Evolutionary conservation across 495 filamentous ascomycete genomes (phyloP).

Genomic region (Penicillium cinerascens): DNA sequence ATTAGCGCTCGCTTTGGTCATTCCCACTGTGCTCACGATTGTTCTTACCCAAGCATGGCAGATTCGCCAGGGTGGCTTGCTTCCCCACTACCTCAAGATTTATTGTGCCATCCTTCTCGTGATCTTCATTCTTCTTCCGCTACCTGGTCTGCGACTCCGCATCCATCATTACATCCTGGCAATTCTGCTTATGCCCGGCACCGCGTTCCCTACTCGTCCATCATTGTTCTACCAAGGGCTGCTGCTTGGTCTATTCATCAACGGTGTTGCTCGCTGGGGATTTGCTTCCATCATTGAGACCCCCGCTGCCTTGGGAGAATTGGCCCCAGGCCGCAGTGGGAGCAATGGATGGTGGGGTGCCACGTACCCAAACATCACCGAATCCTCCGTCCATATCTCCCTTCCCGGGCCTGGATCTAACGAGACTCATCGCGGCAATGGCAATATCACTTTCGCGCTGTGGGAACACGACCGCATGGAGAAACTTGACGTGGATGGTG

Average conservation of each 20-base stretch:
- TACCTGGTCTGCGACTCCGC: conserved; percentile 80
- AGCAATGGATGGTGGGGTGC: conserved; percentile 56
- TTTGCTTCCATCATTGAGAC: conserved; percentile 92
- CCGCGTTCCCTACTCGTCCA: conserved; percentile 75
- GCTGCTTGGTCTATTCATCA: conserved; percentile 86
- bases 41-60: conserved; percentile 67
- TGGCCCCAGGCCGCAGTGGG: conserved; percentile 30
- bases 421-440: conserved; percentile 36
- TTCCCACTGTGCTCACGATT: conserved; percentile 57
- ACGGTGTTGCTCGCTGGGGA: conserved; percentile 89
- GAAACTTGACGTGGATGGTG: conserved; percentile 73
- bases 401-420: conserved; percentile 30
- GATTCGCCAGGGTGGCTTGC: conserved; percentile 67
- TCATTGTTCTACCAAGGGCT: conserved; percentile 80
- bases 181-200: conserved; percentile 77
- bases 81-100: conserved; percentile 67
- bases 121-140: conserved; percentile 58
- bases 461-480: conserved; percentile 42
- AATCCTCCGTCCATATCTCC: conserved; percentile 49
- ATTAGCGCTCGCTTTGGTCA: conserved; percentile 63
- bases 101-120: conserved; percentile 63
- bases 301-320: conserved; percentile 55
- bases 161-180: conserved; percentile 96
- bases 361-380: conserved; percentile 60
- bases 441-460: conserved; percentile 58